Base-by-base conservation (phyloP, 805 yeast species). In the Saturnispora hagleri region DNA sequence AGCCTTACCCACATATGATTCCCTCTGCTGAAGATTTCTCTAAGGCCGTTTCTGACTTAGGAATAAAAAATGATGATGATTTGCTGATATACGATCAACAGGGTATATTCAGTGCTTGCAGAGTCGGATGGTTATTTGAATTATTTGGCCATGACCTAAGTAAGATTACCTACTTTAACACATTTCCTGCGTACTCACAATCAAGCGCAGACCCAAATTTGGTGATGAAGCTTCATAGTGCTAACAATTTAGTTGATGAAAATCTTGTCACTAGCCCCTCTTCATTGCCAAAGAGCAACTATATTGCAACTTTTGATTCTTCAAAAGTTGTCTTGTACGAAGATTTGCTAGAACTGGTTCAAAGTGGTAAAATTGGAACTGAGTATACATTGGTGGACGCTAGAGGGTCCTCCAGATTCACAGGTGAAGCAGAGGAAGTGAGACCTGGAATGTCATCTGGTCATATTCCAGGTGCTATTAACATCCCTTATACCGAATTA, bases 111-210 rank as follows among this genome's bases (percentile, higher is more conserved):
- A 82, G 95, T 42, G 81, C 90, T 2, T 96, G 97, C 38, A 76
- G 99, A 58, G 95, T 86, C 17, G 90, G 89, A 0, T 93, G 97
- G 97, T 88, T 90, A 58, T 76, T 93, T 60, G 75, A 81, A 36
- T 71, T 85, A 0, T 88, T 86, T 65, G 91, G 91, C 7, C 97
- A 90, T 65, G 65, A 65, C 51, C n/a, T 55, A 2, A 53, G 52
- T 69, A 79, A 47, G 68, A 79, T 89, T 24, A 75, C 72, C 56
- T 62, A 91, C 46, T 74, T 91, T 56, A 85, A 93, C 69, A 86
- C 86, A 55, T 91, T 72, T 58, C 75, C 72, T 1, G 56, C 59
- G 2, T 65, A 62, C 27, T 17, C 56, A 12, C 64, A 64, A 48
- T 34, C 63, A 53, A 40, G 59, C 47, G n/a, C 55, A 52, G 51